These are phyloP conservation scores for Sedum album DNA, from an alignment of 164 flowering plant species.

Conservation along the genomic window DNA sequence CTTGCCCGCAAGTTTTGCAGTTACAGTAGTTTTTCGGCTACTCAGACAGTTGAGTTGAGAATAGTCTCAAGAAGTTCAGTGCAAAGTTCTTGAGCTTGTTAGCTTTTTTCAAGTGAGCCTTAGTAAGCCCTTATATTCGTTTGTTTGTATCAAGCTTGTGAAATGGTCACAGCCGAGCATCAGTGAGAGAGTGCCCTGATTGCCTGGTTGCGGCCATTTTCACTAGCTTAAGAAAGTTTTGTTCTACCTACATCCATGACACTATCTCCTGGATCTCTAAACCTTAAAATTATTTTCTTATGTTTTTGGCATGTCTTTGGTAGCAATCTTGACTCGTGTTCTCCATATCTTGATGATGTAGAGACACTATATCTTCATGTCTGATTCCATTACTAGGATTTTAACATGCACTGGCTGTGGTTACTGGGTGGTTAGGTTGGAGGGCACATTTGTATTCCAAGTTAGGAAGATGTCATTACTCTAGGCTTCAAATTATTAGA, in stretches of 20 bases:
- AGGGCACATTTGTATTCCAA: not conserved
- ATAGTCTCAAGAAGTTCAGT: not conserved
- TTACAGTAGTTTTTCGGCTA: conserved; percentile 12
- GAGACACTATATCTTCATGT: not conserved
- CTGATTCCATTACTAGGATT: not conserved
- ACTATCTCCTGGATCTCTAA: not conserved
- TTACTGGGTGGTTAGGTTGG: not conserved
- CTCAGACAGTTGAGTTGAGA: not conserved
- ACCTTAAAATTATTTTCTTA: not conserved
- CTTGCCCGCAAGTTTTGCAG: conserved; percentile 70
- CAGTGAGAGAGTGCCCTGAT: not conserved
- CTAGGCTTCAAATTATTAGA: not conserved
- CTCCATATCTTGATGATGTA: not conserved
- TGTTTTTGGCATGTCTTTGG: not conserved
- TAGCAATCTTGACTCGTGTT: not conserved
- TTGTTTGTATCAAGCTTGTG: not conserved
- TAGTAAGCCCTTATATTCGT: not conserved
- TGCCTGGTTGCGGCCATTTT: not conserved
- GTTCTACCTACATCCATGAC: not conserved
- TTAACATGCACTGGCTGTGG: not conserved
- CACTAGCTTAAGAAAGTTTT: not conserved
- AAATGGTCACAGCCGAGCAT: not conserved
- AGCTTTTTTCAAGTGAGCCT: not conserved
- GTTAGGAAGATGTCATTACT: not conserved
- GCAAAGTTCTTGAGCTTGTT: not conserved